Percentiles rank a stretch among this genome's conserved stretches.
These are phyloP conservation scores for Ceratocystis smalleyi DNA, from an alignment of 2,329 filamentous ascomycete genomes.

Conservation along the genomic window DNA sequence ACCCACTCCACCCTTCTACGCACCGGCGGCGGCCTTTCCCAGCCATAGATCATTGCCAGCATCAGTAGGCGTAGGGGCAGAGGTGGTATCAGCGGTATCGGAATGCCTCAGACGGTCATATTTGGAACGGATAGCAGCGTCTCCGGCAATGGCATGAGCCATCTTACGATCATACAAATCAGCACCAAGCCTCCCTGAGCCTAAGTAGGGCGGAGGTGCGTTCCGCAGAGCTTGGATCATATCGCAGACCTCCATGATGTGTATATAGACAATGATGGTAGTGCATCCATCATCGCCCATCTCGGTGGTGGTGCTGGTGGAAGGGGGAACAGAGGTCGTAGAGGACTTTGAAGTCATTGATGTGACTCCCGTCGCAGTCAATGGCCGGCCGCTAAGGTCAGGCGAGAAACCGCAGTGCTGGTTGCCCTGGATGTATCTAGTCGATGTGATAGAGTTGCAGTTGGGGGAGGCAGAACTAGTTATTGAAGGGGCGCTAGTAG, in stretches of 20 bases:
- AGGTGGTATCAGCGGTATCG: too few relatives aligned
- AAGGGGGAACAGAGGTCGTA: neutral
- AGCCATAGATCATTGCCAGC: too few relatives aligned
- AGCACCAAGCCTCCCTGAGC: neutral
- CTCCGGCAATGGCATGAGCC: neutral
- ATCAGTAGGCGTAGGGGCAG: too few relatives aligned
- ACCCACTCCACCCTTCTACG: too few relatives aligned
- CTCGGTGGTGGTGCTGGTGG: neutral
- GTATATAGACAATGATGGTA: neutral
- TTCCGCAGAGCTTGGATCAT: neutral
- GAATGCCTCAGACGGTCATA: too few relatives aligned
- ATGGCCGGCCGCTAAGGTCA: neutral
- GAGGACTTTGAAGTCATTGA: neutral
- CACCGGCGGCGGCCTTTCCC: too few relatives aligned
- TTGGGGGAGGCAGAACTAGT: neutral
- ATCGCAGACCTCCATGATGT: neutral
- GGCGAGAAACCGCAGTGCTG: neutral
- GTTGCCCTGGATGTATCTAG: neutral
- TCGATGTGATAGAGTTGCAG: neutral
- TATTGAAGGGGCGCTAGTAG: neutral
- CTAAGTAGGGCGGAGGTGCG: neutral
- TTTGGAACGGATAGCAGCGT: neutral
- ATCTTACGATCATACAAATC: neutral
- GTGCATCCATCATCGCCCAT: neutral
- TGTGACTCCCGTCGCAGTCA: neutral